These are phyloP conservation scores for Passalora sequoiae DNA, from an alignment of 2,329 filamentous ascomycete species.

Conservation along the genomic window DNA sequence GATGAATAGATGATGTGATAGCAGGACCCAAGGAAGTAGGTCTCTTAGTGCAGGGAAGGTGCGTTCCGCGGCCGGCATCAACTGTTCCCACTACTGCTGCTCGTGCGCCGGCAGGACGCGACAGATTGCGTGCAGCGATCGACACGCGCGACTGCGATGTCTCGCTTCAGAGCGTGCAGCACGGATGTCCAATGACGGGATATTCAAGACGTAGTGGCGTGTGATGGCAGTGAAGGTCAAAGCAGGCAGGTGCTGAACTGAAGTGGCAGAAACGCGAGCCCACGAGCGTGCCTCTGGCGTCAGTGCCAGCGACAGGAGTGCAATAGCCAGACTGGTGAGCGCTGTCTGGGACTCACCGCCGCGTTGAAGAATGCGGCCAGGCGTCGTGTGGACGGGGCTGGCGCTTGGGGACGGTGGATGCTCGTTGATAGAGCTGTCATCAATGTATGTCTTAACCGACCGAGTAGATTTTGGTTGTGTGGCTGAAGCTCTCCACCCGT, in stretches of 20 bases:
- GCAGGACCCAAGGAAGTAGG: too few species aligned
- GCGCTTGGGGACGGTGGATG: conserved; percentile 1
- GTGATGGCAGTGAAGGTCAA: conserved; percentile 14
- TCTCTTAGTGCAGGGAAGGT: conserved; percentile 1
- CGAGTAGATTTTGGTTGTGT: conserved; percentile 11
- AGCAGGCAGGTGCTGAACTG: conserved; percentile 9
- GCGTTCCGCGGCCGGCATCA: conserved; percentile 1
- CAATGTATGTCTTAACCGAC: conserved; percentile 14
- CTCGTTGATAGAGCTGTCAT: conserved; percentile 10
- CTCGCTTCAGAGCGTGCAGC: background rate
- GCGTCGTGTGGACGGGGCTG: conserved; percentile 8
- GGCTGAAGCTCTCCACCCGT: conserved; percentile 13
- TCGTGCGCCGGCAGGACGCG: conserved; percentile 5
- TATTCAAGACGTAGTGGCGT: conserved; percentile 14
- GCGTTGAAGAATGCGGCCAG: conserved; percentile 13
- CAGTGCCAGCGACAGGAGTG: conserved; percentile 11
- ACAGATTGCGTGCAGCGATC: conserved; percentile 18
- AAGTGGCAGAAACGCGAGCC: conserved; percentile 4
- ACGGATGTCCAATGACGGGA: conserved; percentile 11
- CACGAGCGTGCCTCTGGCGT: conserved; percentile 3
- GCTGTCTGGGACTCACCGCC: conserved; percentile 14
- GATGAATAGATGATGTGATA: too few species aligned
- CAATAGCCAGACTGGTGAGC: conserved; percentile 15
- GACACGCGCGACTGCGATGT: conserved; percentile 10
- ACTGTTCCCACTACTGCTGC: conserved; percentile 6